phyloP scores from a whole-genome alignment of 2,329 filamentous ascomycete species.

The Phialophora verrucosa region DNA sequence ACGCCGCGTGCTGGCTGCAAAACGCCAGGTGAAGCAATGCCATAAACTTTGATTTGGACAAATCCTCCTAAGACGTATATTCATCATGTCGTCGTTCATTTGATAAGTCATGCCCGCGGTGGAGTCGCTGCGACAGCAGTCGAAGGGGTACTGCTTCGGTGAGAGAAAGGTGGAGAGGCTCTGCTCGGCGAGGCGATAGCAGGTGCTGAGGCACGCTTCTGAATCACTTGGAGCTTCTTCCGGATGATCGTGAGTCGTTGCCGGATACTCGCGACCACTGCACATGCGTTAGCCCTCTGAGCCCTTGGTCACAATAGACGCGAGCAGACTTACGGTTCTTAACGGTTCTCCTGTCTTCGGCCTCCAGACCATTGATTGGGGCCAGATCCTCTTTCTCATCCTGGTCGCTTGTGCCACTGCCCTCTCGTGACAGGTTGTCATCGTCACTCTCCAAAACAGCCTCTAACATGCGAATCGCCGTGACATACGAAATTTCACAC shows the following conservation, averaged over 20 bases:
- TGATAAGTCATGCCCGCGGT: constrained; percentile 28
- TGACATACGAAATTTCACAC: constrained; percentile 91
- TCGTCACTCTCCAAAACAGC: constrained; percentile 88
- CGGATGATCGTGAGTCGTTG: constrained; percentile 53
- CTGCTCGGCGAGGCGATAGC: constrained; percentile 39
- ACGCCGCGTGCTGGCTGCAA: constrained; percentile 12
- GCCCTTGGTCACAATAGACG: background rate
- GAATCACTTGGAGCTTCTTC: constrained; percentile 57
- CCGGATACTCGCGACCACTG: constrained; percentile 58
- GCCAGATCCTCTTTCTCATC: constrained; percentile 46
- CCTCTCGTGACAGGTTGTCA: constrained; percentile 43
- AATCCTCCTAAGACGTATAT: constrained; percentile 10
- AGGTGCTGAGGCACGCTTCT: constrained; percentile 53
- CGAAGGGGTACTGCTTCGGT: constrained; percentile 33
- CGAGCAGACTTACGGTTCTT: constrained; percentile 53
- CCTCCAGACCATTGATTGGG: constrained; percentile 52
- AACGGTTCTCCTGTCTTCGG: constrained; percentile 57
- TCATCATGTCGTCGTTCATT: constrained; percentile 16
- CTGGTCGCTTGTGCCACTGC: constrained; percentile 39
- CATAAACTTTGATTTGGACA: background rate
- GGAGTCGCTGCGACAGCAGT: constrained; percentile 27
- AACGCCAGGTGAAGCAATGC: constrained; percentile 2
- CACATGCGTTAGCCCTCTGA: constrained; percentile 38
- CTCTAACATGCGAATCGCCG: constrained; percentile 92
- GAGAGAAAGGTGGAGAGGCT: constrained; percentile 36